Evolutionary conservation across 2,329 filamentous ascomycete genomes (phyloP).

Genomic region (Botrytis squamosa): DNA sequence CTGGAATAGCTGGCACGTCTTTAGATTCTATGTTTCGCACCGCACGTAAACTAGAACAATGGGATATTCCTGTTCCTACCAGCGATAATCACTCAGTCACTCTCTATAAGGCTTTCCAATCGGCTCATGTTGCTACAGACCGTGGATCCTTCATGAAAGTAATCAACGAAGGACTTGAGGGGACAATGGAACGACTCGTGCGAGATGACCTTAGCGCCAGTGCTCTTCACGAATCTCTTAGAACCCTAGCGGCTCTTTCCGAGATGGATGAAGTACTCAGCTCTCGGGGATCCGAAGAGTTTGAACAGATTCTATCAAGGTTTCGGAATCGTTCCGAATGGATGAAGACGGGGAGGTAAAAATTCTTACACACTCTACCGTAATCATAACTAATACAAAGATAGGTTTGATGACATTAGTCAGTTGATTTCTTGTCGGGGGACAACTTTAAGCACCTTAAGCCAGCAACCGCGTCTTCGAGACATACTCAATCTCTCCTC

Average conservation of each 20-base stretch:
- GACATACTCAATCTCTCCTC: conserved; percentile 59
- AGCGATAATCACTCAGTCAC: conserved; percentile 64
- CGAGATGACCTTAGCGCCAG: conserved; percentile 50
- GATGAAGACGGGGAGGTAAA: conserved; percentile 80
- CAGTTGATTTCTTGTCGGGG: conserved; percentile 80
- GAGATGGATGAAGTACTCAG: conserved; percentile 79
- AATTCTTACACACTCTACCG: conserved; percentile 22
- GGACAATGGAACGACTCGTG: conserved; percentile 58
- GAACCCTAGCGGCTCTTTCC: conserved; percentile 68
- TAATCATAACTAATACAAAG: conserved; percentile 7
- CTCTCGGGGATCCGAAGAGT: conserved; percentile 56
- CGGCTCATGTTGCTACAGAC: conserved; percentile 66
- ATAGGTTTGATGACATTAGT: conserved; percentile 73
- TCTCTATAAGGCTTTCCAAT: conserved; percentile 79
- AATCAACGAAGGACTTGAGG: conserved; percentile 62
- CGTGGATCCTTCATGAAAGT: conserved; percentile 52
- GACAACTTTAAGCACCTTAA: conserved; percentile 77
- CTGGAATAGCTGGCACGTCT: conserved; percentile 56
- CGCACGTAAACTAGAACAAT: conserved; percentile 80
- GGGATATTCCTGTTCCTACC: conserved; percentile 79
- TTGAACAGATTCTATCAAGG: conserved; percentile 59
- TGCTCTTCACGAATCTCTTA: conserved; percentile 54
- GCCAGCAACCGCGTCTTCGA: conserved; percentile 65
- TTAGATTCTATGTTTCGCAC: conserved; percentile 75
- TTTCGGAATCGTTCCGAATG: conserved; percentile 69